phyloP scores from a whole-genome alignment of 1,284 basidiomycete genomes.

The Sanghuangporus sanghuang region DNA sequence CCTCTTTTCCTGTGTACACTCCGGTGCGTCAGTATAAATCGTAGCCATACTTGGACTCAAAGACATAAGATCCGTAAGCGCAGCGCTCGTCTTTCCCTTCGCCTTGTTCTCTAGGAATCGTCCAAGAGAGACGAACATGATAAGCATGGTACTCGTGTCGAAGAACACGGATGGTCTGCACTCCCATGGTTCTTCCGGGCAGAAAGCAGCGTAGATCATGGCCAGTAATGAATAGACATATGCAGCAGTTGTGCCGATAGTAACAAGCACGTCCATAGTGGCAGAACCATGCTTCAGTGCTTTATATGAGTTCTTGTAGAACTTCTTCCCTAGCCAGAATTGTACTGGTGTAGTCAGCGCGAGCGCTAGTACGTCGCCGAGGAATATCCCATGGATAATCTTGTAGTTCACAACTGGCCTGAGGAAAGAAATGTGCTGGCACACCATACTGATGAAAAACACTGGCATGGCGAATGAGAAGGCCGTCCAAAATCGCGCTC shows the following conservation, averaged over 20 bases:
- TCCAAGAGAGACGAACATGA: slow-evolving; percentile 95
- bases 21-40: slow-evolving; percentile 82
- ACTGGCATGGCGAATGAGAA: slow-evolving; percentile 85
- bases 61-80: slow-evolving; percentile 93
- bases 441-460: slow-evolving; percentile 89
- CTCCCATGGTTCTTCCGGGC: slow-evolving; percentile 43
- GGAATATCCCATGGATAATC: slow-evolving; percentile 64
- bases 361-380: slow-evolving; percentile 82
- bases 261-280: slow-evolving; percentile 97
- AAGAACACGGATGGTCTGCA: slow-evolving; percentile 91
- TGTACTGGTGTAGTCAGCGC: slow-evolving; percentile 90
- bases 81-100: slow-evolving; percentile 95
- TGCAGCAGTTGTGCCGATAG: slow-evolving; percentile 91
- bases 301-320: slow-evolving; percentile 90
- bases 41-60: slow-evolving; percentile 93
- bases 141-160: slow-evolving; percentile 98
- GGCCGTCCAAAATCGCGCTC: slow-evolving; percentile 73
- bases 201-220: slow-evolving; percentile 67
- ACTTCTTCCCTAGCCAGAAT: slow-evolving; percentile 85
- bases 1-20: slow-evolving; percentile 80
- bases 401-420: slow-evolving; percentile 42
- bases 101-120: slow-evolving; percentile 95
- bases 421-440: slow-evolving; percentile 67
- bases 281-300: slow-evolving; percentile 85
- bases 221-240: slow-evolving; percentile 84